A percentile compares a stretch with the other conserved stretches of the same genome.
phyloP scores from a whole-genome alignment of 179 eudicot genomes.

The Vitellaria paradoxa region DNA sequence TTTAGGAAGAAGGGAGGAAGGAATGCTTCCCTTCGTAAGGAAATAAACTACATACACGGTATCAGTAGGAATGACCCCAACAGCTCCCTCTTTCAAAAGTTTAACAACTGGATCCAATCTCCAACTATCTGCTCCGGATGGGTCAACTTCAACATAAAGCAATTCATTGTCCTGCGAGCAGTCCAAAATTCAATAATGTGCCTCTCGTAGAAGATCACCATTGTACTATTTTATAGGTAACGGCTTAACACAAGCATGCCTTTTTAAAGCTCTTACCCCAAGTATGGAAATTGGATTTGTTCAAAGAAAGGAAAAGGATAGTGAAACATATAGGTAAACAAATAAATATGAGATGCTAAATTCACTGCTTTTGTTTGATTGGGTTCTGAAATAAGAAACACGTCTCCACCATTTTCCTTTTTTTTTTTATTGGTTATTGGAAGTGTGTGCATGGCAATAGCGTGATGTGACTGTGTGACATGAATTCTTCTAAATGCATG shows the following conservation, averaged over 20 bases:
- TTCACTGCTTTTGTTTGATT: no score
- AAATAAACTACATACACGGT: constrained; percentile 61
- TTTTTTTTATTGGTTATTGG: no score
- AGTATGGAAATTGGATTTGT: background rate
- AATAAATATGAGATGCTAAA: no score
- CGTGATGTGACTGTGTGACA: no score
- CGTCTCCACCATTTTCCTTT: no score
- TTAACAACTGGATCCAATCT: constrained; percentile 67
- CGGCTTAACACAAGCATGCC: no score
- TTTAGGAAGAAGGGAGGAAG: background rate
- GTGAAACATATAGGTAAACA: background rate
- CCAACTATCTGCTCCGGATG: constrained; percentile 73
- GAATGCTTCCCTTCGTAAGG: background rate
- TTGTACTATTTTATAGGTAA: background rate
- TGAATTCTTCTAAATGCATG: no score
- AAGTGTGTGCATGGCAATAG: no score
- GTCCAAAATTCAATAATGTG: background rate
- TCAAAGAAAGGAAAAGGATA: background rate
- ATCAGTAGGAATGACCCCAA: constrained; percentile 96
- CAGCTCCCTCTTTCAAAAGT: constrained; percentile 77
- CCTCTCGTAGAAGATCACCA: background rate
- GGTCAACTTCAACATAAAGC: constrained; percentile 80
- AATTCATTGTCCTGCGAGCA: constrained; percentile 55
- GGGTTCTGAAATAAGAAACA: no score
- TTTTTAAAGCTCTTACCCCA: background rate